Percentiles rank a stretch among this genome's conserved stretches.
Evolutionary conservation across 2,329 filamentous ascomycete genomes (phyloP).

Genomic region (Chrysosporium keratinophilum): DNA sequence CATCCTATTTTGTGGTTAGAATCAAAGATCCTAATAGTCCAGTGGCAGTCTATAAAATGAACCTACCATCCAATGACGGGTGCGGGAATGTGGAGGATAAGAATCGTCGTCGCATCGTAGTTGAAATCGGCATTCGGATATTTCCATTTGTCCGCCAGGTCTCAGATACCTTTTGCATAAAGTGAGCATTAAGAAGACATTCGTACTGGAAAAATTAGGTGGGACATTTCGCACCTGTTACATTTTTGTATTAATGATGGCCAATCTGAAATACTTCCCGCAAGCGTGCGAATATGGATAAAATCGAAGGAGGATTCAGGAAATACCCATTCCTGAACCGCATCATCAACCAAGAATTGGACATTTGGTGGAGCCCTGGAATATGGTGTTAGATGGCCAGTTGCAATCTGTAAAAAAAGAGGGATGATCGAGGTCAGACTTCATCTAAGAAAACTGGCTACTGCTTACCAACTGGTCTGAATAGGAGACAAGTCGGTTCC

Average conservation of each 20-base stretch:
- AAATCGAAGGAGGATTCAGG: constrained; percentile 43
- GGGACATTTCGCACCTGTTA: constrained; percentile 30
- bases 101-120: constrained; percentile 16
- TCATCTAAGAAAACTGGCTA: constrained; percentile 18
- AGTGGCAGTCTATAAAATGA: background rate
- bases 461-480: constrained; percentile 13
- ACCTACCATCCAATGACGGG: constrained; percentile 13
- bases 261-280: constrained; percentile 46
- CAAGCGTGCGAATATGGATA: constrained; percentile 45
- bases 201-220: constrained; percentile 24
- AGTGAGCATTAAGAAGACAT: constrained; percentile 16
- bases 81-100: constrained; percentile 11
- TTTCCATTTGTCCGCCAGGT: constrained; percentile 21
- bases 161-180: constrained; percentile 18
- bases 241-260: constrained; percentile 40
- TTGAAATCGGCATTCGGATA: constrained; percentile 18
- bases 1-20: constrained; percentile 8
- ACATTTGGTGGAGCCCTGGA: constrained; percentile 48
- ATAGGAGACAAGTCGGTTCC: constrained; percentile 15
- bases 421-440: background rate
- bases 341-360: constrained; percentile 54
- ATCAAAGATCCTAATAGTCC: background rate
- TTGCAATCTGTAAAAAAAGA: background rate
- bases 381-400: background rate
- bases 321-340: constrained; percentile 50